A percentile compares a stretch with the other conserved stretches of the same genome.
phyloP scores from a whole-genome alignment of 306 rosid genomes.

The Phaseolus lunatus region DNA sequence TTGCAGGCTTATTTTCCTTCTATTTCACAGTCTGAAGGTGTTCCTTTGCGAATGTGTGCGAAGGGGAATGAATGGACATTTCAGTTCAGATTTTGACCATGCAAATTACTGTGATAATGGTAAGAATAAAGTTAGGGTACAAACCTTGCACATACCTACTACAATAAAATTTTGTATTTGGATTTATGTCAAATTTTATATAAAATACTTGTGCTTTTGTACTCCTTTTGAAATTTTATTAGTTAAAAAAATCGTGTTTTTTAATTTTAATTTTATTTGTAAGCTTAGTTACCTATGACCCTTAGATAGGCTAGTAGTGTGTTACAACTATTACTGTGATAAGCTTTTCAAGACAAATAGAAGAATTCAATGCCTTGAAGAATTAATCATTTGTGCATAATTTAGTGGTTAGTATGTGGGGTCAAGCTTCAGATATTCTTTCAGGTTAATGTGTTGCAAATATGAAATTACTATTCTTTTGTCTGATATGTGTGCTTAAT shows the following conservation, averaged over 20 bases:
- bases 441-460: background rate
- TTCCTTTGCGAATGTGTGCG: slow-evolving; percentile 83
- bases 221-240: too few species aligned
- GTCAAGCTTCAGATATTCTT: slow-evolving; percentile 21
- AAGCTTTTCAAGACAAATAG: slow-evolving; percentile 20
- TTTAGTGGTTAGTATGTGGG: slow-evolving; percentile 23
- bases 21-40: slow-evolving; percentile 93
- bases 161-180: slow-evolving; percentile 12
- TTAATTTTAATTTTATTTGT: too few species aligned
- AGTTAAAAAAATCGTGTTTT: too few species aligned
- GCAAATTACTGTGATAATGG: slow-evolving; percentile 93
- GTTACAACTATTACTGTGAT: background rate
- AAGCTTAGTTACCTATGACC: background rate
- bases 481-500: slow-evolving; percentile 41
- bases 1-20: slow-evolving; percentile 94
- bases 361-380: background rate
- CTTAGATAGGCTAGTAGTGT: background rate
- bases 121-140: slow-evolving; percentile 50
- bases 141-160: slow-evolving; percentile 21
- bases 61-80: slow-evolving; percentile 96
- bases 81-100: slow-evolving; percentile 99
- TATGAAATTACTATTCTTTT: slow-evolving; percentile 30
- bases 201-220: background rate
- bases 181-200: background rate
- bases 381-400: slow-evolving; percentile 22